phyloP scores from a whole-genome alignment of 1,139 yeast species.

The Hemisphaericaspora xylanilytica region DNA sequence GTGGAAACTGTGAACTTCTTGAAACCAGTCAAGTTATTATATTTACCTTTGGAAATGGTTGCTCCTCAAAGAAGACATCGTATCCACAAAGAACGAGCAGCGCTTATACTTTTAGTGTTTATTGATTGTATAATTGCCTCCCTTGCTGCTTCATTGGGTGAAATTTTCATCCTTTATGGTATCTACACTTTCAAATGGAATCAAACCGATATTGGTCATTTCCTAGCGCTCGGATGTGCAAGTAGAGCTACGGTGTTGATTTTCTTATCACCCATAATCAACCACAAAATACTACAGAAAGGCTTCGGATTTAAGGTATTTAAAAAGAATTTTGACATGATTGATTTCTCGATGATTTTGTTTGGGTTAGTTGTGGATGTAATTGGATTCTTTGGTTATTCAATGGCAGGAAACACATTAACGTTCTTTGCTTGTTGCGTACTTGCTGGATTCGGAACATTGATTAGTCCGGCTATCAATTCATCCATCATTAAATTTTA shows the following conservation, averaged over 20 bases:
- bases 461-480: constrained; percentile 32
- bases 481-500: constrained; percentile 38
- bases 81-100: constrained; percentile 21
- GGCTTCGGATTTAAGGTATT: constrained; percentile 32
- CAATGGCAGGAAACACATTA: constrained; percentile 18
- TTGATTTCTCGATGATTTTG: constrained; percentile 46
- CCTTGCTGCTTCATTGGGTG: constrained; percentile 39
- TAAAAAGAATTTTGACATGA: constrained; percentile 46
- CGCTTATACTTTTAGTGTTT: constrained; percentile 44
- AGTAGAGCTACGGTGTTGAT: constrained; percentile 36
- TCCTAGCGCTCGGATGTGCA: constrained; percentile 54
- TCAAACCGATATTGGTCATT: constrained; percentile 56
- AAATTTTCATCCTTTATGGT: constrained; percentile 54
- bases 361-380: constrained; percentile 37
- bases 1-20: constrained; percentile 24
- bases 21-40: constrained; percentile 46
- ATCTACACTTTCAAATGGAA: constrained; percentile 60
- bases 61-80: constrained; percentile 14
- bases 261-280: constrained; percentile 34
- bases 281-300: constrained; percentile 26
- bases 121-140: constrained; percentile 46
- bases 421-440: constrained; percentile 22
- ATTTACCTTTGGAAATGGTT: constrained; percentile 38
- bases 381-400: constrained; percentile 36
- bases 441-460: constrained; percentile 49